Evolutionary conservation across 2,329 filamentous ascomycete genomes (phyloP).

Genomic region (Ascochyta pisi): DNA sequence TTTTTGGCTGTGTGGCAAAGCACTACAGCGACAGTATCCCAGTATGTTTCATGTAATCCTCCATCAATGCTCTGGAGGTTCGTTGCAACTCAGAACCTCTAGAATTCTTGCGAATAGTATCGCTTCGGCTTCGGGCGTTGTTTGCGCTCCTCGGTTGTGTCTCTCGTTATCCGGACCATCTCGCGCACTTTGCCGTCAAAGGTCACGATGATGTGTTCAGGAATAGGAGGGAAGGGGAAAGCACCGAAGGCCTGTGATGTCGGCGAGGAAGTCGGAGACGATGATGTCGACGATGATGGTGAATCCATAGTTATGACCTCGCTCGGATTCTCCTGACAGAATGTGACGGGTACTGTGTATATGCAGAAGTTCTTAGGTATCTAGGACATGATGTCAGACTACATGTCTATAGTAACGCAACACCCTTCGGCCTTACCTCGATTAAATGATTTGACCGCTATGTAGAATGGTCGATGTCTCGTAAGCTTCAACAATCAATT

Average conservation of each 20-base stretch:
- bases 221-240: constrained; percentile 24
- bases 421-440: constrained; percentile 9
- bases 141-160: constrained; percentile 10
- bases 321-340: not conserved
- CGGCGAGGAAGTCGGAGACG: constrained; percentile 15
- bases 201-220: constrained; percentile 37
- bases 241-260: constrained; percentile 10
- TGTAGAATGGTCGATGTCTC: not conserved
- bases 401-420: not conserved
- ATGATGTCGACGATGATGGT: constrained; percentile 3
- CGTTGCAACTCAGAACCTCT: not conserved
- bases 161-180: constrained; percentile 31
- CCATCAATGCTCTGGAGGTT: not conserved
- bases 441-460: not conserved
- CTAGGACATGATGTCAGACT: constrained; percentile 1
- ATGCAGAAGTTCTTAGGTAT: not conserved
- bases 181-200: constrained; percentile 38
- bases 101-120: constrained; percentile 12
- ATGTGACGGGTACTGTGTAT: not conserved
- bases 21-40: constrained; percentile 3
- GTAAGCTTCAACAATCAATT: not conserved
- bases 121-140: constrained; percentile 3
- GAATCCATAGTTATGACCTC: constrained; percentile 8
- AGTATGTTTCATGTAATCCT: not conserved
- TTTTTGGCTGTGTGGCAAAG: constrained; percentile 8